Conservation (phyloP, 495 filamentous ascomycete species). For the Terfezia boudieri region DNA sequence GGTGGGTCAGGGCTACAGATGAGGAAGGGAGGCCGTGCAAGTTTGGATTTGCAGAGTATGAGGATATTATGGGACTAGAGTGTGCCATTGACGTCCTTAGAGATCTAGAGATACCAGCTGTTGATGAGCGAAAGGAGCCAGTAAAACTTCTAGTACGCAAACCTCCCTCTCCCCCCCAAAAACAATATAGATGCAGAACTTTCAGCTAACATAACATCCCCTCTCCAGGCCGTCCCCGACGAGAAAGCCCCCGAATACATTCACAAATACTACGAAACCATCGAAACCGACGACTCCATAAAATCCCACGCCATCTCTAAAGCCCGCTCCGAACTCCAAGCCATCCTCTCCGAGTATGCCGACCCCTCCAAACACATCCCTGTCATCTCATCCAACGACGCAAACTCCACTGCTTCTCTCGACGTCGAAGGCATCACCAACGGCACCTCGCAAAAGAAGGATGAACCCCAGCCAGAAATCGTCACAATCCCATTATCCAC, state of each 20-base stretch:
- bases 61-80: constrained; percentile 71
- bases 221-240: constrained; percentile 55
- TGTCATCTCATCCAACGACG: constrained; percentile 30
- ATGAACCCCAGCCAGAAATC: constrained; percentile 39
- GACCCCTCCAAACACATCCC: constrained; percentile 34
- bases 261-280: constrained; percentile 48
- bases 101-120: constrained; percentile 61
- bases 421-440: constrained; percentile 24
- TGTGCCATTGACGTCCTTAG: constrained; percentile 69
- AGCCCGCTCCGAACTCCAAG: constrained; percentile 38
- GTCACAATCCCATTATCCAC: constrained; percentile 74
- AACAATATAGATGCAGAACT: not conserved
- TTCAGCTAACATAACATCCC: not conserved
- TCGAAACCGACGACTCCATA: constrained; percentile 41
- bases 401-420: constrained; percentile 24
- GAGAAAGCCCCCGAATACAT: constrained; percentile 57
- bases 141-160: constrained; percentile 12
- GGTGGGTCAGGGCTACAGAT: constrained; percentile 62
- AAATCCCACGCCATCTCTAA: constrained; percentile 43
- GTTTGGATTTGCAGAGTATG: constrained; percentile 95
- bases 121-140: constrained; percentile 12
- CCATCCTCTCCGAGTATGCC: constrained; percentile 45
- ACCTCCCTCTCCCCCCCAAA: too few species aligned
- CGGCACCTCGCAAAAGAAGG: constrained; percentile 1
- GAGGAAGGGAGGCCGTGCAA: constrained; percentile 62